Evolutionary conservation across 345 rosid genomes (phyloP), one percentile per base, ranked within the genome.

Genomic region (Arabidopsis suecica): DNA sequence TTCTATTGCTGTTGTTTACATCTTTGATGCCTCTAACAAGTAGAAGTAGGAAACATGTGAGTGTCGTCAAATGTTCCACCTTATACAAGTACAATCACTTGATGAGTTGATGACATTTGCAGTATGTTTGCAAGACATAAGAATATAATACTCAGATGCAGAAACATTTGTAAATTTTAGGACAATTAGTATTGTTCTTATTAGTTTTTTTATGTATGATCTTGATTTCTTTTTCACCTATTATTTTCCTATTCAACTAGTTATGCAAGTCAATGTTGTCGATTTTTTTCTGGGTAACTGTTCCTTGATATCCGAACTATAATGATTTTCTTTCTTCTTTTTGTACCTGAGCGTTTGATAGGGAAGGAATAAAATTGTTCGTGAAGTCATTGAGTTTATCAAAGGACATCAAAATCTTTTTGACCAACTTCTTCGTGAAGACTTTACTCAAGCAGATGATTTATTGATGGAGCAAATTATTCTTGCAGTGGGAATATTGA

Each of bases 341-440:
- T 61, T 28, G 55, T 62, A 63, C 54, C 28, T 66, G 18, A 37
- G 36, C 23, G 49, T 80, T 74, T 82, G 49, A 59, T 67, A 93
- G 98, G 96, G 89, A 57, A 90, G 86, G 86, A 94, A 88, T 75
- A 94, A 91, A 85, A 84, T 90, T 86, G 95, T 88, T 53, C 88
- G 92, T 20, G 96, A 91, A 82, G 91, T 91, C 56, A 74, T 87
- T 41, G 92, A 84, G 69, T 91, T 91, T 86, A 85, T 94, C 38
- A 85, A 86, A 82, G 93, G 91, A 79, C 90, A 88, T 79, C 88
- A 86, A 77, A 79, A 81, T 69, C 85, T 94, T 30, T 88, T 88
- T 70, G 93, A 90, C 84, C 96, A 91, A 77, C 84, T 90, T 84
- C 92, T 94, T 69, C 91, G 83, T 23, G 88, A 82, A 78, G 91